Conservation (phyloP, 306 rosid genomes). For the Quercus agrifolia region DNA sequence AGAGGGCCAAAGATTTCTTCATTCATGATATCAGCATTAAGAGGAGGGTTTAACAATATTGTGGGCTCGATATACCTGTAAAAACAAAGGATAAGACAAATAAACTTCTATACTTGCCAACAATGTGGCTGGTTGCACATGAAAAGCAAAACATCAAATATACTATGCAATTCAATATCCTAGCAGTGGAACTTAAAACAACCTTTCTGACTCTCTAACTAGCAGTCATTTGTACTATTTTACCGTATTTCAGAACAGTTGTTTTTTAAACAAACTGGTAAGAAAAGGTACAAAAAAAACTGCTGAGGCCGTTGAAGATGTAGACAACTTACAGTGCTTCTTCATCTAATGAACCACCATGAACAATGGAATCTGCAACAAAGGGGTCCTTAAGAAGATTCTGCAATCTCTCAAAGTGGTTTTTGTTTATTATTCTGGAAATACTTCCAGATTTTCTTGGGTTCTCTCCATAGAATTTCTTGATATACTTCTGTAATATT, state of each 20-base stretch:
- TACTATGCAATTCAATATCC: background rate
- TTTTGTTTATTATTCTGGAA: conserved; percentile 60
- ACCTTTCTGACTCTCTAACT: background rate
- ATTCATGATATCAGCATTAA: conserved; percentile 59
- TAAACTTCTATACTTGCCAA: background rate
- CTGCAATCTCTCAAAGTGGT: conserved; percentile 56
- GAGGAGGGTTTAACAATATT: conserved; percentile 82
- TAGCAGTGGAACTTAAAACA: background rate
- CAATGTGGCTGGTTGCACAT: background rate
- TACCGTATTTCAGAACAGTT: background rate
- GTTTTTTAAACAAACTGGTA: background rate
- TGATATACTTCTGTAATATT: conserved; percentile 43
- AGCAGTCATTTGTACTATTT: background rate
- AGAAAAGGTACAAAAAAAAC: background rate
- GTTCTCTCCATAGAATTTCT: conserved; percentile 57
- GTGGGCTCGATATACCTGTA: conserved; percentile 87
- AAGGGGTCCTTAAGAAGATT: conserved; percentile 64
- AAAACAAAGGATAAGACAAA: conserved; percentile 1
- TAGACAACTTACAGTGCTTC: conserved; percentile 46
- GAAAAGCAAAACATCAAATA: background rate
- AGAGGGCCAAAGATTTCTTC: conserved; percentile 94
- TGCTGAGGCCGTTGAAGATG: background rate
- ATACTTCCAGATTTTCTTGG: conserved; percentile 44
- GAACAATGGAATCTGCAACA: conserved; percentile 67
- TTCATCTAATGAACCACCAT: conserved; percentile 75